These are phyloP conservation scores for Cryptosporidium meleagridis DNA, from an alignment of 169 alveolate species.

Conservation along the genomic window DNA sequence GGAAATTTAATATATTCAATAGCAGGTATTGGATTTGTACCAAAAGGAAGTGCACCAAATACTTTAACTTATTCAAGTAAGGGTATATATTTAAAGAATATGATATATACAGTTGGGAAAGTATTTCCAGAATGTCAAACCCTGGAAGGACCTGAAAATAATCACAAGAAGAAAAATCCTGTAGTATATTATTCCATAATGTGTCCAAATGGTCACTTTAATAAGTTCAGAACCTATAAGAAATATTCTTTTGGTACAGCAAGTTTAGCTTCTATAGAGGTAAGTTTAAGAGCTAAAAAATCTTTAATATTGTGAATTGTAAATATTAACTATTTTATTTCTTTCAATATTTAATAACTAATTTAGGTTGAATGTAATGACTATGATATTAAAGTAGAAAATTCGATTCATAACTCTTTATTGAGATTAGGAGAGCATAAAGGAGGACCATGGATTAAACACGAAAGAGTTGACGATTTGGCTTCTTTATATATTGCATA, in stretches of 20 bases:
- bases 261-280: constrained; percentile 68
- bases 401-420: constrained; percentile 26
- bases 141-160: constrained; percentile 42
- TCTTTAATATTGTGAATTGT: neutral
- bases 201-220: constrained; percentile 68
- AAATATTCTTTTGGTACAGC: constrained; percentile 57
- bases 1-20: constrained; percentile 50
- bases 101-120: constrained; percentile 20
- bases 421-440: constrained; percentile 50
- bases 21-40: constrained; percentile 57
- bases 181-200: constrained; percentile 38
- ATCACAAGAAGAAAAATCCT: constrained; percentile 11
- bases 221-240: constrained; percentile 39
- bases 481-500: constrained; percentile 44
- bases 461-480: constrained; percentile 33
- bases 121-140: constrained; percentile 58
- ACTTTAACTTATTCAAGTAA: constrained; percentile 12
- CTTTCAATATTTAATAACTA: neutral
- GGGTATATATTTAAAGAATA: constrained; percentile 47
- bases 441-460: constrained; percentile 49
- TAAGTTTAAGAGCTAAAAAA: neutral
- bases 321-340: neutral
- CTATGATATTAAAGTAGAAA: constrained; percentile 30
- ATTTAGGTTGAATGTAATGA: constrained; percentile 52
- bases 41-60: constrained; percentile 5